Evolutionary conservation across 768 basidiomycete species (phyloP).

Genomic region (Mrakia hoshinonis): DNA sequence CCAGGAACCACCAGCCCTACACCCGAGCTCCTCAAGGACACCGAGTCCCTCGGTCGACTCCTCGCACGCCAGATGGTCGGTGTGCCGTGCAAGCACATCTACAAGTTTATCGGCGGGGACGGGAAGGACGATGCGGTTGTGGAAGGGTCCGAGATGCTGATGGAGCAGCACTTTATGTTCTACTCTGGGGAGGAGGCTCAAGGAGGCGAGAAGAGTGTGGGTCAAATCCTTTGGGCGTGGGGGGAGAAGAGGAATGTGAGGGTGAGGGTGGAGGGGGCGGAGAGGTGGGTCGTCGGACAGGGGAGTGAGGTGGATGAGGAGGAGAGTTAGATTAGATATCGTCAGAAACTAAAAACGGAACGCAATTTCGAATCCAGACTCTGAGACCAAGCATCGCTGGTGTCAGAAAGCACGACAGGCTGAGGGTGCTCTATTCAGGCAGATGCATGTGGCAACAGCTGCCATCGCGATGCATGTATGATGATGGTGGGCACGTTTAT

Average conservation of each 20-base stretch:
- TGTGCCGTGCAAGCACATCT: conserved; percentile 52
- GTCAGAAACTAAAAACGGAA: too few relatives aligned
- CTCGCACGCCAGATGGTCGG: conserved; percentile 79
- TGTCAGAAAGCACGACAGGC: too few relatives aligned
- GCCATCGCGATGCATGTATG: too few relatives aligned
- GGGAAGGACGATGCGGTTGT: conserved; percentile 34
- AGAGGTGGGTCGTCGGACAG: conserved; percentile 43
- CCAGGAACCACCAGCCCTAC: not conserved
- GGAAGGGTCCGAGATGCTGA: conserved; percentile 52
- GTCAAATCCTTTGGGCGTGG: conserved; percentile 51
- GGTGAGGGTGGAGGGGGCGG: conserved; percentile 38
- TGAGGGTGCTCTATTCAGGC: too few relatives aligned
- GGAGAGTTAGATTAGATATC: conserved; percentile 5
- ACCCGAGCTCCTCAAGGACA: conserved; percentile 40
- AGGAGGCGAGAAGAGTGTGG: conserved; percentile 34
- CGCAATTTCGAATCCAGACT: too few relatives aligned
- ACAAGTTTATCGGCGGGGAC: conserved; percentile 42
- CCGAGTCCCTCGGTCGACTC: conserved; percentile 59
- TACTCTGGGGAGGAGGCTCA: conserved; percentile 32
- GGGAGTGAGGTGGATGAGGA: conserved; percentile 34
- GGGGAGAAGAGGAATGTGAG: conserved; percentile 47
- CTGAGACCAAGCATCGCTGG: too few relatives aligned
- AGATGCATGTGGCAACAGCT: too few relatives aligned
- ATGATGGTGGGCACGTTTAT: too few relatives aligned
- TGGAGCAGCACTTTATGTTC: conserved; percentile 60